Evolutionary conservation across 139 green algal genomes (phyloP).

Genomic region (Edaphochlamys debaryana): DNA sequence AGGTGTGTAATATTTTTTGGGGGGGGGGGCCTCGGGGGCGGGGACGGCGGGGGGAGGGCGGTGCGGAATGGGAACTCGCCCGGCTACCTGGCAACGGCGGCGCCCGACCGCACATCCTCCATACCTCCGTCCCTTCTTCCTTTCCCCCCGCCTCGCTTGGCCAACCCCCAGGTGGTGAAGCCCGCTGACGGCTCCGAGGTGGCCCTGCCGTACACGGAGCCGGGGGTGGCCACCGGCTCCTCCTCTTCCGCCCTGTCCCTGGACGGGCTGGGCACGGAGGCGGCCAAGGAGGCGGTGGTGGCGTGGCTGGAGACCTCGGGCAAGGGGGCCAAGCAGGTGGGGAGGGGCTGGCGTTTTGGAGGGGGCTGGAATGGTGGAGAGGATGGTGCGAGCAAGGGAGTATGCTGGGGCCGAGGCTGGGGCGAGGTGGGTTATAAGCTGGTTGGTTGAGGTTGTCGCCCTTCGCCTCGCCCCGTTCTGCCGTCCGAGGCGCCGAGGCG

Average conservation of each 20-base stretch:
- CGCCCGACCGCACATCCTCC: neutral
- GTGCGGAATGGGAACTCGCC: neutral
- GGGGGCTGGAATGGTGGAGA: neutral
- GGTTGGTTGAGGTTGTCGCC: too few relatives aligned
- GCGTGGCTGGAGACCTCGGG: slow-evolving; percentile 10
- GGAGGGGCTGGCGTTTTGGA: neutral
- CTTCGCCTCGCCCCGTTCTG: too few relatives aligned
- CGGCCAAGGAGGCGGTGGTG: slow-evolving; percentile 44
- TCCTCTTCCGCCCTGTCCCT: slow-evolving; percentile 69
- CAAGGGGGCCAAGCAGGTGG: neutral
- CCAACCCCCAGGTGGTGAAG: slow-evolving; percentile 64
- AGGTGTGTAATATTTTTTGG: slow-evolving; percentile 54
- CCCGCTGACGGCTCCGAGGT: slow-evolving; percentile 9
- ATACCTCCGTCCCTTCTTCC: too few relatives aligned
- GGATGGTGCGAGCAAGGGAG: too few relatives aligned
- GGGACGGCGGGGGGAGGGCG: neutral
- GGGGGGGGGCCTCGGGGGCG: neutral
- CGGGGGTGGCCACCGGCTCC: slow-evolving; percentile 74
- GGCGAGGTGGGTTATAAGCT: too few relatives aligned
- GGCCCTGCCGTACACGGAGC: slow-evolving; percentile 74
- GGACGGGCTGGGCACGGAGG: slow-evolving; percentile 72
- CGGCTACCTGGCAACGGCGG: neutral
- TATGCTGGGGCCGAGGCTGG: too few relatives aligned
- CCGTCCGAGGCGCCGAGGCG: too few relatives aligned
- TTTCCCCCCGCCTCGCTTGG: too few relatives aligned